These are phyloP conservation scores for Penicillium dipodomyicola DNA, from an alignment of 495 filamentous ascomycete genomes.

Conservation along the genomic window DNA sequence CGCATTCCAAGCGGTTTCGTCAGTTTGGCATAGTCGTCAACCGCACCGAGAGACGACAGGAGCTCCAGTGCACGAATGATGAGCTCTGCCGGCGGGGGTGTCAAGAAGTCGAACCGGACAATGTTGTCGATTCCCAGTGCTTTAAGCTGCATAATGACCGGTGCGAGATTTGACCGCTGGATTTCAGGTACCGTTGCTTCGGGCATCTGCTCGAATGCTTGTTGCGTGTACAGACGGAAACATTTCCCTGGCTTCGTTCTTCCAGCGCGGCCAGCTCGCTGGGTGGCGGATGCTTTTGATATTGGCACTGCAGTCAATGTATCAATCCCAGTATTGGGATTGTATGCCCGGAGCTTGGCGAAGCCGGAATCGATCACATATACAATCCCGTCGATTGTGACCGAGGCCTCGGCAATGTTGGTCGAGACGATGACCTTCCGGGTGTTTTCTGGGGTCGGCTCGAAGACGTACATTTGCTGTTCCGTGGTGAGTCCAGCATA, in stretches of 20 bases:
- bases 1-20: constrained; percentile 81
- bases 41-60: constrained; percentile 81
- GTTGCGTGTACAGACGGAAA: constrained; percentile 87
- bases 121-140: constrained; percentile 96
- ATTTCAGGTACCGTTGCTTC: constrained; percentile 85
- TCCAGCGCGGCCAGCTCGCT: constrained; percentile 88
- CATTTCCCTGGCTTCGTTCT: constrained; percentile 93
- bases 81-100: constrained; percentile 82
- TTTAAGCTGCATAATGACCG: constrained; percentile 89
- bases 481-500: constrained; percentile 88
- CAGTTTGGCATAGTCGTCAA: constrained; percentile 89
- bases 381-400: constrained; percentile 90
- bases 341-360: constrained; percentile 87
- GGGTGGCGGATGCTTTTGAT: constrained; percentile 89
- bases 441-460: constrained; percentile 76
- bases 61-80: constrained; percentile 86
- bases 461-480: constrained; percentile 90
- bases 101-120: constrained; percentile 84
- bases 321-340: constrained; percentile 85
- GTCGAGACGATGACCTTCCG: constrained; percentile 93
- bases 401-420: constrained; percentile 93
- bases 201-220: constrained; percentile 63
- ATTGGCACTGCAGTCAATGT: constrained; percentile 82
- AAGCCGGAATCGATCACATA: constrained; percentile 93
- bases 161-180: constrained; percentile 88